phyloP scores from a whole-genome alignment of 179 eudicot genomes.

The Sideroxylon spinosum region DNA sequence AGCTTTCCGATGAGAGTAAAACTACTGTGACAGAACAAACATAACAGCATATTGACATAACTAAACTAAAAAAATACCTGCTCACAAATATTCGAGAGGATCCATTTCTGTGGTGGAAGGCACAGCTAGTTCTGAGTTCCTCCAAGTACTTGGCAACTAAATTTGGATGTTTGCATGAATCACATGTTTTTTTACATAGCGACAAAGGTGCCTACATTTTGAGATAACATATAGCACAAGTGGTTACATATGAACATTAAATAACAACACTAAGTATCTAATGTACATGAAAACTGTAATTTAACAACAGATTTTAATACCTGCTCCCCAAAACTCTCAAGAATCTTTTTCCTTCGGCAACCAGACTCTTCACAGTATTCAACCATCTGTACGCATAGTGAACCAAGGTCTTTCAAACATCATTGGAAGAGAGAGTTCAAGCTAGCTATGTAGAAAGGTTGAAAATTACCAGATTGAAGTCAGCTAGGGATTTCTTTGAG shows the following conservation, averaged over 20 bases:
- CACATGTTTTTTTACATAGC: slow-evolving; percentile 72
- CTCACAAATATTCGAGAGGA: slow-evolving; percentile 51
- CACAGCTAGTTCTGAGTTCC: slow-evolving; percentile 48
- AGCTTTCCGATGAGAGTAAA: not conserved
- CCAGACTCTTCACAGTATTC: slow-evolving; percentile 78
- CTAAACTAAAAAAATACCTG: slow-evolving; percentile 41
- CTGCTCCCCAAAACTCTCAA: slow-evolving; percentile 86
- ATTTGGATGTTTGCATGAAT: slow-evolving; percentile 81
- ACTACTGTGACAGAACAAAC: not conserved
- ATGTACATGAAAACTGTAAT: not conserved
- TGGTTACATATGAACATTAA: slow-evolving; percentile 2
- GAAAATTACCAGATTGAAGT: slow-evolving; percentile 58
- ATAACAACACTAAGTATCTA: slow-evolving; percentile 1
- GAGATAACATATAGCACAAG: slow-evolving; percentile 9
- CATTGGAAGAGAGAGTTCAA: slow-evolving; percentile 8
- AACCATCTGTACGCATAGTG: slow-evolving; percentile 52
- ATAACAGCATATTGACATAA: not conserved
- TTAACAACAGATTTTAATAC: slow-evolving; percentile 31
- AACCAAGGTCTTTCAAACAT: slow-evolving; percentile 6
- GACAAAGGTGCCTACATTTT: slow-evolving; percentile 50
- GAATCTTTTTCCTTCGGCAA: slow-evolving; percentile 82
- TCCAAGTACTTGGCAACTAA: slow-evolving; percentile 57
- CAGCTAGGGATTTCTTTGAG: slow-evolving; percentile 64
- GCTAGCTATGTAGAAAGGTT: slow-evolving; percentile 7
- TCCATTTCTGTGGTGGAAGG: slow-evolving; percentile 36